Base-by-base conservation (phyloP, 768 basidiomycete genomes). In the Lactarius akahatsu region DNA sequence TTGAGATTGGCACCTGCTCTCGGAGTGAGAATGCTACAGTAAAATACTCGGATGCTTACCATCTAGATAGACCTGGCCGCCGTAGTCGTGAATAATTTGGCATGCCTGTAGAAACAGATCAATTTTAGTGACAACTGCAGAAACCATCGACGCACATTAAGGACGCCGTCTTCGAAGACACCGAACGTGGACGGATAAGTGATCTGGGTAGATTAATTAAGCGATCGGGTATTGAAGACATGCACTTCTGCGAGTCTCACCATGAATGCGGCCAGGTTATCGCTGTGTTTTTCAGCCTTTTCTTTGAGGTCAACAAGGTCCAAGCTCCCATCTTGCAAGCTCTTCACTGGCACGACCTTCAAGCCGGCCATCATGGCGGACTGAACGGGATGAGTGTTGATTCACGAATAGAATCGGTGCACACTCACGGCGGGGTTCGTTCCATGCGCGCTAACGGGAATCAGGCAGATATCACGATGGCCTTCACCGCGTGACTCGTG, bases 181-280 rank as follows among this genome's bases (percentile, higher is more conserved):
- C 97, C 97, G 69, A 95, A 99, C 0, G 97, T 98, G 4, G 95
- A 97, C 0, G 96, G 95, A 74, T 96, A 97, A 23, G 95, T 97
- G 74, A 98, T 94, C 92, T 94, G 61, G 13, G 54, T 15, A 7
- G 61, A 23, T n/a, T 10, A 72, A 61, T 65, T 10, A 64, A 32
- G 55, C 9, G 72, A 61, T 64, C 15, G 64, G 30, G 57, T 6
- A 38, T 18, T 64, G 72, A 57, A 67, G 23, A 26, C 47, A 70
- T 70, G 59, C 20, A 38, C 1, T 23, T 15, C 28, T 23, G 50
- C 8, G 9, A 65, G 32, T 1, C 34, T 30, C 60, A 90, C 94
- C 96, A 98, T 98, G 80, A 96, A 95, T 1, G 96, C 92, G 11
- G 97, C 96, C 52, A 99, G 82, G 61, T 90, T 88, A 69, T 96